A percentile compares a stretch with the other conserved stretches of the same genome.
Conservation (phyloP, 257 asterid species). For the Scutellaria galericulata region DNA sequence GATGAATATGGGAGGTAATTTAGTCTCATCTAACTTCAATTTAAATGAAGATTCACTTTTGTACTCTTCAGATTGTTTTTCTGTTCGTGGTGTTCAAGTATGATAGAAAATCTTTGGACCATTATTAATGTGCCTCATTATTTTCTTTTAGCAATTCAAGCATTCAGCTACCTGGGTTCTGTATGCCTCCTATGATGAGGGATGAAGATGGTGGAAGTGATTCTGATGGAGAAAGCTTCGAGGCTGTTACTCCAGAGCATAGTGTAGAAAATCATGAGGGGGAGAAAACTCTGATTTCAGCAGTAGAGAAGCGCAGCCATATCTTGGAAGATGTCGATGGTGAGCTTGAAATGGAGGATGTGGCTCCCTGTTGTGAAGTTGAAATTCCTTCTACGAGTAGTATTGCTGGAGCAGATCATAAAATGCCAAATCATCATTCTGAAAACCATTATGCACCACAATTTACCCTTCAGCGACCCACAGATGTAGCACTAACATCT, state of each 20-base stretch:
- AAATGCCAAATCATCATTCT: conserved; percentile 39
- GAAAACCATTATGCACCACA: conserved; percentile 40
- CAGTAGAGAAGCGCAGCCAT: conserved; percentile 69
- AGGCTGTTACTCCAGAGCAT: conserved; percentile 93
- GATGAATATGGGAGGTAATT: conserved; percentile 92
- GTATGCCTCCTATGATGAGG: conserved; percentile 82
- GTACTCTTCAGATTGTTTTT: conserved; percentile 7
- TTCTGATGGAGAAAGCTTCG: conserved; percentile 91
- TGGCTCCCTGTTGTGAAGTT: conserved; percentile 68
- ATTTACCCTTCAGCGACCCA: conserved; percentile 34
- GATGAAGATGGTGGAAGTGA: conserved; percentile 70
- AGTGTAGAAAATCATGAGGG: conserved; percentile 52
- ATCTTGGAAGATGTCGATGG: conserved; percentile 93
- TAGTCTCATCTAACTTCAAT: conserved; percentile 10
- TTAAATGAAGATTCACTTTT: conserved; percentile 6
- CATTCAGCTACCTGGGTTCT: conserved; percentile 81
- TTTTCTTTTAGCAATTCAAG: conserved; percentile 78
- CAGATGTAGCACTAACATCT: conserved; percentile 50
- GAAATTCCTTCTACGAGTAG: conserved; percentile 51
- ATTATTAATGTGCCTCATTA: conserved; percentile 27
- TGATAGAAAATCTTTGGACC: conserved; percentile 16
- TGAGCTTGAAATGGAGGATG: conserved; percentile 97
- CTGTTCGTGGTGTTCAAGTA: conserved; percentile 1
- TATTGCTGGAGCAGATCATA: conserved; percentile 39
- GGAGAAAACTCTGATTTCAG: conserved; percentile 40